phyloP scores from a whole-genome alignment of 192 early-diverging fungal species.

The Endogone sp. region DNA sequence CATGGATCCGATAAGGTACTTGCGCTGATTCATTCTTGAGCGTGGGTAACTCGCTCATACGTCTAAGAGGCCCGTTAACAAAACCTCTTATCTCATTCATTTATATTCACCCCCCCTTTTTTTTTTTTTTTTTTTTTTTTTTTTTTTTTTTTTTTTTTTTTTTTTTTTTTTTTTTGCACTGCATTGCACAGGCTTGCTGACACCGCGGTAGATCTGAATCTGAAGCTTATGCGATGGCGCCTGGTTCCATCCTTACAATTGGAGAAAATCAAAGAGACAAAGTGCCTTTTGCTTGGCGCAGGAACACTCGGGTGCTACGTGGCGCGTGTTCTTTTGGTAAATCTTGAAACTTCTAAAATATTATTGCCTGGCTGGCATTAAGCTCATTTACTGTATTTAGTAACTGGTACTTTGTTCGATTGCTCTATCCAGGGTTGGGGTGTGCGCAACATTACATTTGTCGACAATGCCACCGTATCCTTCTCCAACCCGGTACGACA shows the following conservation, averaged over 20 bases:
- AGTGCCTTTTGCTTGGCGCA: slow-evolving; percentile 86
- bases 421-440: slow-evolving; percentile 90
- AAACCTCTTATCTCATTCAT: background rate
- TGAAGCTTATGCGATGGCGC: slow-evolving; percentile 98
- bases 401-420: background rate
- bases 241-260: slow-evolving; percentile 80
- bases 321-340: slow-evolving; percentile 72
- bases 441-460: slow-evolving; percentile 88
- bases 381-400: slow-evolving; percentile 4
- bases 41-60: no score
- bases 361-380: background rate
- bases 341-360: background rate
- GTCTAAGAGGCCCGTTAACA: background rate
- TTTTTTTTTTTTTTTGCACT: background rate
- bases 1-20: slow-evolving; percentile 78
- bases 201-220: slow-evolving; percentile 89
- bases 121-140: background rate
- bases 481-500: slow-evolving; percentile 97
- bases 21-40: background rate
- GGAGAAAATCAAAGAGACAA: slow-evolving; percentile 69
- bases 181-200: slow-evolving; percentile 79
- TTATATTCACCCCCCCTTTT: background rate
- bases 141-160: slow-evolving; percentile 3
- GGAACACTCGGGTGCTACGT: slow-evolving; percentile 96
- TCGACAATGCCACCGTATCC: slow-evolving; percentile 87